These are phyloP conservation scores for Sporothrix luriei DNA, from an alignment of 2,329 filamentous ascomycete species.

Conservation along the genomic window DNA sequence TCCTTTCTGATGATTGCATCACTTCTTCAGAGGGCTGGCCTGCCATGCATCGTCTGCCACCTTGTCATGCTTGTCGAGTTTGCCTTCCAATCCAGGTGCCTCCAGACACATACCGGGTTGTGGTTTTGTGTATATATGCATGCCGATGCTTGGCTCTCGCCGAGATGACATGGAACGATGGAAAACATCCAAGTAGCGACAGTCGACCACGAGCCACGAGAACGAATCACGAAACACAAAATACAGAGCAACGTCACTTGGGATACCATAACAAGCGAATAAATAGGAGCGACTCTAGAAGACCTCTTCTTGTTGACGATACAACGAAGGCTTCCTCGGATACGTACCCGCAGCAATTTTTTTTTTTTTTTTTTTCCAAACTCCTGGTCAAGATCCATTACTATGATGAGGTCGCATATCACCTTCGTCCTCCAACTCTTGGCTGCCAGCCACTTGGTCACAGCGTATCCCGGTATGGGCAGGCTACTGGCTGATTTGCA, in stretches of 20 bases:
- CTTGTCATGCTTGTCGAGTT: not conserved
- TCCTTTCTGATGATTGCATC: not conserved
- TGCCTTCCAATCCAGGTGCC: too few species aligned
- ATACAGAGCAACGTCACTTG: not conserved
- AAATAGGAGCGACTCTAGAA: not conserved
- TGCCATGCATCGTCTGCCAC: slow-evolving; percentile 7
- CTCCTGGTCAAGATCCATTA: not conserved
- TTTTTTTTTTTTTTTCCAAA: not conserved
- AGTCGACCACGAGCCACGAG: not conserved
- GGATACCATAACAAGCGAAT: not conserved
- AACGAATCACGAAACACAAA: not conserved
- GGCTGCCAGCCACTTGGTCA: not conserved
- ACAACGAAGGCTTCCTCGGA: not conserved
- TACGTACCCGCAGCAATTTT: not conserved
- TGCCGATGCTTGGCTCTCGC: slow-evolving; percentile 4
- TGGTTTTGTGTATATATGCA: slow-evolving; percentile 4
- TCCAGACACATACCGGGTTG: not conserved
- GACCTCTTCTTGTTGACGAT: not conserved
- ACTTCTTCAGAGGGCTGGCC: not conserved
- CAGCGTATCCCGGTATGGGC: slow-evolving; percentile 38
- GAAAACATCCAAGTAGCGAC: not conserved
- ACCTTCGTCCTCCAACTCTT: not conserved
- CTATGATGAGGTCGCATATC: slow-evolving; percentile 6
- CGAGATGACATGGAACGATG: not conserved
- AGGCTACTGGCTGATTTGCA: slow-evolving; percentile 34